These are phyloP conservation scores for Camellia lanceoleosa DNA, from an alignment of 148 eudicot species.

Conservation along the genomic window DNA sequence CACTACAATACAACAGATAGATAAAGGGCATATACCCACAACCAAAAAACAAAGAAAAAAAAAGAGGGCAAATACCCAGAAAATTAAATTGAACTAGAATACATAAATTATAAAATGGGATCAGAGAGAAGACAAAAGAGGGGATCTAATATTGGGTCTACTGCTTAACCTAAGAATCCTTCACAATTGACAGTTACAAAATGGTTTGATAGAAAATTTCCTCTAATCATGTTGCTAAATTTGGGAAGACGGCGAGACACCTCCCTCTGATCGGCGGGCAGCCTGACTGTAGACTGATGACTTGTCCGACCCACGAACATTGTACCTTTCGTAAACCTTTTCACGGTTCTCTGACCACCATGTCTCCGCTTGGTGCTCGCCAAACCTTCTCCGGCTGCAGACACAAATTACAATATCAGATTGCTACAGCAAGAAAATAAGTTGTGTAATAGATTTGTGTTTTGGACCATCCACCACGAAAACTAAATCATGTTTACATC, in stretches of 20 bases:
- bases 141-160: background rate
- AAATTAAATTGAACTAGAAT: background rate
- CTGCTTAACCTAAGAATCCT: background rate
- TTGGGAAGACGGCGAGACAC: constrained; percentile 49
- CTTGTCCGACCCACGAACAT: constrained; percentile 79
- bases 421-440: too few relatives aligned
- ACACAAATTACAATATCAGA: background rate
- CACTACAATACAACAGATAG: constrained; percentile 10
- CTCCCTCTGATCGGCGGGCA: constrained; percentile 63
- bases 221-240: constrained; percentile 21
- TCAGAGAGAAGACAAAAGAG: too few relatives aligned
- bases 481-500: background rate
- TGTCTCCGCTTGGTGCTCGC: constrained; percentile 84
- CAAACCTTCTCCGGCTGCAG: constrained; percentile 75
- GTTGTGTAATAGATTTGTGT: too few relatives aligned
- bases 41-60: background rate
- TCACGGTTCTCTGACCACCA: constrained; percentile 96
- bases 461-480: background rate
- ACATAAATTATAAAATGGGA: background rate
- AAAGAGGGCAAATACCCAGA: background rate
- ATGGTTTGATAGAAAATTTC: background rate
- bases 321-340: constrained; percentile 72
- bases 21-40: background rate
- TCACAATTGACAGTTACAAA: background rate
- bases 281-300: constrained; percentile 59